Conservation (phyloP, 2,329 filamentous ascomycete species). For the Chlorencoelia australis region DNA sequence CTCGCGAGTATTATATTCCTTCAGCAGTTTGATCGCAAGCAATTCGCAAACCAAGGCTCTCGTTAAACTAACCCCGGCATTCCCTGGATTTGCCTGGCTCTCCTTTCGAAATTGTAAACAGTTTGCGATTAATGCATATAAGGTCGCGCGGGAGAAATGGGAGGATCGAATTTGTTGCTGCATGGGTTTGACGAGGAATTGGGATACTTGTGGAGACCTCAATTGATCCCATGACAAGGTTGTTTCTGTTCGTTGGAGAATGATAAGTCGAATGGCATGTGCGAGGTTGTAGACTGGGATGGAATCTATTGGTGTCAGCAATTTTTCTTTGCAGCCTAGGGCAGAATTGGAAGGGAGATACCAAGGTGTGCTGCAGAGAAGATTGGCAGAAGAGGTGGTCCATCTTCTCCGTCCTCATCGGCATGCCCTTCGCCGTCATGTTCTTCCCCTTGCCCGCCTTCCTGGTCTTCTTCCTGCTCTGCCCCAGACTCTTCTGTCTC, state of each 20-base stretch:
- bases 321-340: conserved; percentile 18
- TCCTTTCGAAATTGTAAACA: conserved; percentile 91
- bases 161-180: conserved; percentile 76
- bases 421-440: conserved; percentile 31
- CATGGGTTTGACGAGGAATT: conserved; percentile 92
- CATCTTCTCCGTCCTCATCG: conserved; percentile 30
- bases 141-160: conserved; percentile 75
- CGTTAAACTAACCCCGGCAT: conserved; percentile 73
- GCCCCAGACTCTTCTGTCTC: conserved; percentile 14
- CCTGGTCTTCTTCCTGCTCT: conserved; percentile 22
- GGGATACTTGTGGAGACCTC: conserved; percentile 88
- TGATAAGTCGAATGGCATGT: conserved; percentile 77
- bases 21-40: conserved; percentile 77
- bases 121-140: conserved; percentile 89
- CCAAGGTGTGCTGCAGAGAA: conserved; percentile 73
- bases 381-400: conserved; percentile 56
- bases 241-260: conserved; percentile 80
- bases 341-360: conserved; percentile 28
- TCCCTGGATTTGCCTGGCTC: conserved; percentile 69
- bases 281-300: conserved; percentile 86
- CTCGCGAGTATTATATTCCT: conserved; percentile 81
- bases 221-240: conserved; percentile 91
- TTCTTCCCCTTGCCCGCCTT: conserved; percentile 29
- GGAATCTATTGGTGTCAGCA: conserved; percentile 52
- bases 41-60: conserved; percentile 84